A percentile compares a stretch with the other conserved stretches of the same genome.
These are phyloP conservation scores for Rehmannia glutinosa DNA, from an alignment of 257 asterid species.

Conservation along the genomic window DNA sequence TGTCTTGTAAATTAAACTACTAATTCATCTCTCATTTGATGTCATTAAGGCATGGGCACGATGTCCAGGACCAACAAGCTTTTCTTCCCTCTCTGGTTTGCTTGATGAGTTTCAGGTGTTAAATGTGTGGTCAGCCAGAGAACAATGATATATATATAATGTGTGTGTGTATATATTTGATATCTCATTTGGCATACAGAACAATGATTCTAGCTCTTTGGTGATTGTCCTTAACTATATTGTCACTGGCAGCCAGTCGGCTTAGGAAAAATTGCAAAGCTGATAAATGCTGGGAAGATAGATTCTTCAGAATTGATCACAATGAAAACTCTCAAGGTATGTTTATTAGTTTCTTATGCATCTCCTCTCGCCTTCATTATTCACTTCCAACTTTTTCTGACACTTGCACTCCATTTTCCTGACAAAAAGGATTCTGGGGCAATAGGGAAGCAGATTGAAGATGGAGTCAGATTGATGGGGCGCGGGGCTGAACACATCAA, in stretches of 20 bases:
- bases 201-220: background rate
- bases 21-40: no score
- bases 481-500: constrained; percentile 71
- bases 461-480: constrained; percentile 88
- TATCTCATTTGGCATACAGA: background rate
- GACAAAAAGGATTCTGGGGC: constrained; percentile 68
- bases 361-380: constrained; percentile 1
- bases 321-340: constrained; percentile 48
- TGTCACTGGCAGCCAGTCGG: constrained; percentile 77
- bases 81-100: no score
- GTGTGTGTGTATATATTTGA: no score
- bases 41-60: no score
- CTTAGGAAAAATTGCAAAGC: constrained; percentile 82
- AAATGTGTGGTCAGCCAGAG: background rate
- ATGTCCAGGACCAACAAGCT: no score
- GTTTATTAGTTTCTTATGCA: background rate
- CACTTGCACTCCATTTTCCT: background rate
- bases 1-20: background rate
- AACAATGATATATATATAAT: background rate
- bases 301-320: constrained; percentile 96
- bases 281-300: constrained; percentile 89
- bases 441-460: constrained; percentile 82
- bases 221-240: constrained; percentile 1
- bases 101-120: background rate
- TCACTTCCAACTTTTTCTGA: constrained; percentile 12